Evolutionary conservation across 768 basidiomycete species (phyloP).

Genomic region (Daedaleopsis sinensis): DNA sequence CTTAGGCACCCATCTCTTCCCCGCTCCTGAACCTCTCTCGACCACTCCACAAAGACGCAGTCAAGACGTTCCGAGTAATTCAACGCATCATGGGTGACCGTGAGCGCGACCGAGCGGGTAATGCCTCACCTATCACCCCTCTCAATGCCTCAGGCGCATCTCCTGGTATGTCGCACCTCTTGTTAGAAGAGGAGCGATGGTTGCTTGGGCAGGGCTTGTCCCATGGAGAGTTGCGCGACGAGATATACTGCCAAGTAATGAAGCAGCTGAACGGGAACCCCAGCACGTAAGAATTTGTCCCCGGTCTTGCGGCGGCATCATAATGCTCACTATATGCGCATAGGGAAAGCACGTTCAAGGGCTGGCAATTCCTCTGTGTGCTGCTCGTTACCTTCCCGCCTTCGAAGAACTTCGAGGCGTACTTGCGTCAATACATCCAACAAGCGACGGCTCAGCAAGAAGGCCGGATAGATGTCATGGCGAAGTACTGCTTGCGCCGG

Average conservation of each 20-base stretch:
- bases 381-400: slow-evolving; percentile 91
- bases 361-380: slow-evolving; percentile 93
- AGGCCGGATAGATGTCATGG: slow-evolving; percentile 86
- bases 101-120: slow-evolving; percentile 63
- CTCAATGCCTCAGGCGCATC: slow-evolving; percentile 48
- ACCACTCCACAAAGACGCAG: slow-evolving; percentile 70
- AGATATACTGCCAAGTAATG: slow-evolving; percentile 91
- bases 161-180: slow-evolving; percentile 33
- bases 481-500: slow-evolving; percentile 86
- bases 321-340: background rate
- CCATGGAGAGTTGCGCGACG: slow-evolving; percentile 86
- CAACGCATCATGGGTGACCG: slow-evolving; percentile 95
- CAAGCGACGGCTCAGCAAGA: slow-evolving; percentile 67
- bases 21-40: slow-evolving; percentile 77
- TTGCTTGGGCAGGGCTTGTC: slow-evolving; percentile 77
- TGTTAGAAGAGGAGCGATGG: slow-evolving; percentile 88
- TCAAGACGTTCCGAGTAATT: slow-evolving; percentile 85
- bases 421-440: slow-evolving; percentile 79
- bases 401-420: slow-evolving; percentile 89
- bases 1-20: slow-evolving; percentile 61
- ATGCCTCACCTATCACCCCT: slow-evolving; percentile 33
- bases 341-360: slow-evolving; percentile 86
- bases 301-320: background rate
- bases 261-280: slow-evolving; percentile 89
- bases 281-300: slow-evolving; percentile 56